These are phyloP conservation scores for Ophiobolus disseminans DNA, from an alignment of 2,329 filamentous ascomycete genomes.

Conservation along the genomic window DNA sequence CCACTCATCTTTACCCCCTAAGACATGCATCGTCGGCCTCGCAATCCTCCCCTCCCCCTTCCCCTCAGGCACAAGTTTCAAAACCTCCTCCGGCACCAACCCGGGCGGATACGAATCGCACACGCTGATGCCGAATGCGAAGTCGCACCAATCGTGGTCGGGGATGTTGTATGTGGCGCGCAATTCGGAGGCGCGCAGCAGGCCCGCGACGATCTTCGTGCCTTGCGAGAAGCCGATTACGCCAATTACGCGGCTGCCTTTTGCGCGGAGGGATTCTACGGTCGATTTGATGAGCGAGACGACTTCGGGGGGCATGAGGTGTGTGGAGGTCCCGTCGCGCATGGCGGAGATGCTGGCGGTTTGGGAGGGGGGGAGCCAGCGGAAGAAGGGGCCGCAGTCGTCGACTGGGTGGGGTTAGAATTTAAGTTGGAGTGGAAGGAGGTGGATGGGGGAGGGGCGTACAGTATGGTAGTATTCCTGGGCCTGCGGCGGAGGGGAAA, in stretches of 20 bases:
- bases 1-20: conserved; percentile 45
- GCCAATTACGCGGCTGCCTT: conserved; percentile 37
- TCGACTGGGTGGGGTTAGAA: no score
- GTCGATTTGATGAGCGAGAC: conserved; percentile 27
- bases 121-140: conserved; percentile 31
- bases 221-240: conserved; percentile 45
- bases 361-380: conserved; percentile 37
- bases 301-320: conserved; percentile 25
- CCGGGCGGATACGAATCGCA: conserved; percentile 41
- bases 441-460: no score
- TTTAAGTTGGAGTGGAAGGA: no score
- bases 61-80: conserved; percentile 8
- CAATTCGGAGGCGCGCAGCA: conserved; percentile 37
- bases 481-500: conserved; percentile 42
- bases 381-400: conserved; percentile 45
- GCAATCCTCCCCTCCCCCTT: conserved; percentile 24
- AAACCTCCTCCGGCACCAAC: conserved; percentile 9
- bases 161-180: conserved; percentile 1
- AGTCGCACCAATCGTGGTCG: conserved; percentile 19
- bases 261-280: conserved; percentile 14
- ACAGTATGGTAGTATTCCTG: conserved; percentile 48
- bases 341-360: conserved; percentile 25
- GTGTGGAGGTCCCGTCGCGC: conserved; percentile 16
- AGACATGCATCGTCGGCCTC: conserved; percentile 42
- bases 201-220: conserved; percentile 41